Conservation (phyloP, 2,329 filamentous ascomycete species). For the Botrytis byssoidea region DNA sequence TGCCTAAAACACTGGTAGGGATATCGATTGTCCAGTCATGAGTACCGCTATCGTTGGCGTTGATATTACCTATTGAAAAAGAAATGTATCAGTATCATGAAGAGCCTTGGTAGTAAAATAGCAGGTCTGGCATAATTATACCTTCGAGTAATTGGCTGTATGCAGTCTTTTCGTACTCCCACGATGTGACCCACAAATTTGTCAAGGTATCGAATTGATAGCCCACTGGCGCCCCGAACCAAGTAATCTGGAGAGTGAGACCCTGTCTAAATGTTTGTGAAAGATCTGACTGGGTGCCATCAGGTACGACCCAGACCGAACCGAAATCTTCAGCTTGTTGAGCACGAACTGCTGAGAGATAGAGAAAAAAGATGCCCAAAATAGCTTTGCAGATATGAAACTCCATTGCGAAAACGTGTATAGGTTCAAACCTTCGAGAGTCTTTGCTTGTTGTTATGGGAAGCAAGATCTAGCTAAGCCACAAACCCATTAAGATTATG, state of each 20-base stretch:
- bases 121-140: not conserved
- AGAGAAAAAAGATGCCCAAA: not conserved
- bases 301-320: not conserved
- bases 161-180: not conserved
- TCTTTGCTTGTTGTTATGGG: not conserved
- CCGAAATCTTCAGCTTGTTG: not conserved
- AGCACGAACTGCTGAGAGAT: not conserved
- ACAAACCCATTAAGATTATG: not conserved
- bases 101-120: not conserved
- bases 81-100: not conserved
- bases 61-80: not conserved
- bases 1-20: not conserved
- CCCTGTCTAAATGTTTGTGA: not conserved
- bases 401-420: not conserved
- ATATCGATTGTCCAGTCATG: not conserved
- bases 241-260: not conserved
- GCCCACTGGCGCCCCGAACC: not conserved
- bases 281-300: not conserved
- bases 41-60: not conserved
- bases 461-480: not conserved
- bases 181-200: not conserved
- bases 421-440: not conserved
- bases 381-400: not conserved
- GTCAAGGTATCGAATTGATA: not conserved
- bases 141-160: not conserved